Conservation (phyloP, 169 alveolate species). For the Ichthyophthirius multifiliis region DNA sequence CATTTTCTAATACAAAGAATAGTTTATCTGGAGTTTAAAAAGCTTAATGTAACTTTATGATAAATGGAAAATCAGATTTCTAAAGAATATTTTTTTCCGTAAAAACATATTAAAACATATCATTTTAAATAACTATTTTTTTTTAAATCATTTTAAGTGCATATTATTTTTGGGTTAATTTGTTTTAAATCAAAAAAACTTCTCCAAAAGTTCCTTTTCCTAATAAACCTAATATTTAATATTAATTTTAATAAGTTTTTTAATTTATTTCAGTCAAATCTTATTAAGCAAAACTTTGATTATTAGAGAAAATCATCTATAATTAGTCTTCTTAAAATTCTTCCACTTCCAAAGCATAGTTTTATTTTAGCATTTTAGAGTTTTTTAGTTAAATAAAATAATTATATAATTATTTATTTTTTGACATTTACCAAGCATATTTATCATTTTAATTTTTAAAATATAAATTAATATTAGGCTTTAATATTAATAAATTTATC, state of each 20-base stretch:
- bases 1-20: constrained; percentile 4
- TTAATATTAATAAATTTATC: neutral
- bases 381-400: neutral
- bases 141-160: constrained; percentile 83
- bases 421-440: neutral
- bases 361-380: neutral
- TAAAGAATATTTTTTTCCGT: constrained; percentile 29
- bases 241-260: neutral
- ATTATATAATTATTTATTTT: neutral
- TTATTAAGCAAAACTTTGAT: neutral
- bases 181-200: constrained; percentile 70
- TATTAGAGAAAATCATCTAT: neutral
- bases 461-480: neutral
- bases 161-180: constrained; percentile 46
- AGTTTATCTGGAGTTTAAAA: constrained; percentile 39
- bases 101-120: constrained; percentile 18
- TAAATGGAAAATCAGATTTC: constrained; percentile 30
- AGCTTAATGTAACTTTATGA: constrained; percentile 24
- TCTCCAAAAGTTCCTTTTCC: constrained; percentile 84
- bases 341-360: neutral
- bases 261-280: too few relatives aligned
- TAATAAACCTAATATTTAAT: neutral
- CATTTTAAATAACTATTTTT: constrained; percentile 20
- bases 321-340: neutral
- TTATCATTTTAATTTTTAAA: neutral